Percentiles rank a stretch among this genome's conserved stretches.
Conservation (phyloP, 768 basidiomycete genomes). For the Mycena chlorophos region DNA sequence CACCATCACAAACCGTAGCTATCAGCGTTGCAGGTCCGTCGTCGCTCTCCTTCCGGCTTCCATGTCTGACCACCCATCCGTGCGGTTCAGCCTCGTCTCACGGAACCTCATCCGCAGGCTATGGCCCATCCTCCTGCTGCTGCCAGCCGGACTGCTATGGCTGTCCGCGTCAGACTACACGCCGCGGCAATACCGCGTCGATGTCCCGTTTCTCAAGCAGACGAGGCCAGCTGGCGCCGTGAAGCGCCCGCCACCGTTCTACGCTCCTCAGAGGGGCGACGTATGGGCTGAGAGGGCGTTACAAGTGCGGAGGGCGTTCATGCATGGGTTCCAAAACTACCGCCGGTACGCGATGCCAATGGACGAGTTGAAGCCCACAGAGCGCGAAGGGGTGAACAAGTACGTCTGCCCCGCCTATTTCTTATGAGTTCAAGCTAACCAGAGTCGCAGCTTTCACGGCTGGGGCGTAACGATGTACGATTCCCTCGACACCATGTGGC, state of each 20-base stretch:
- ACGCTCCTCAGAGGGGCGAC: conserved; percentile 6
- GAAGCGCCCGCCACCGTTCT: conserved; percentile 8
- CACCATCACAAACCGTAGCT: no score
- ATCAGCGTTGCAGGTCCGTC: no score
- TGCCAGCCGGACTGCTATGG: not conserved
- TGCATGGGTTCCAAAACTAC: conserved; percentile 63
- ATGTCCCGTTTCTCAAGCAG: not conserved
- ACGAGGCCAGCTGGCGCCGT: not conserved
- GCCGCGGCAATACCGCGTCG: not conserved
- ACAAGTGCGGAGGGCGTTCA: conserved; percentile 57
- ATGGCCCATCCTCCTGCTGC: not conserved
- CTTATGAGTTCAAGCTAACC: conserved; percentile 1
- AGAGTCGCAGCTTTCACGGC: conserved; percentile 58
- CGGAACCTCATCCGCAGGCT: not conserved
- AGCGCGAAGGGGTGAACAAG: conserved; percentile 54
- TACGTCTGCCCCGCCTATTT: conserved; percentile 31
- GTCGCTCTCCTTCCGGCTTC: not conserved
- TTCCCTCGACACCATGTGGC: conserved; percentile 77
- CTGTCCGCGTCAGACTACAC: not conserved
- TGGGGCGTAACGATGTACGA: conserved; percentile 78
- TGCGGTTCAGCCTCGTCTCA: not conserved
- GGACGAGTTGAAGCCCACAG: conserved; percentile 60
- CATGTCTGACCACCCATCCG: not conserved
- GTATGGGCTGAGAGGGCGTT: conserved; percentile 53
- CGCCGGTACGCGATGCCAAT: conserved; percentile 48